Evolutionary conservation across 208 protist species (phyloP), one percentile per base, ranked within the genome.

Genomic region (Crithidia thermophila): DNA sequence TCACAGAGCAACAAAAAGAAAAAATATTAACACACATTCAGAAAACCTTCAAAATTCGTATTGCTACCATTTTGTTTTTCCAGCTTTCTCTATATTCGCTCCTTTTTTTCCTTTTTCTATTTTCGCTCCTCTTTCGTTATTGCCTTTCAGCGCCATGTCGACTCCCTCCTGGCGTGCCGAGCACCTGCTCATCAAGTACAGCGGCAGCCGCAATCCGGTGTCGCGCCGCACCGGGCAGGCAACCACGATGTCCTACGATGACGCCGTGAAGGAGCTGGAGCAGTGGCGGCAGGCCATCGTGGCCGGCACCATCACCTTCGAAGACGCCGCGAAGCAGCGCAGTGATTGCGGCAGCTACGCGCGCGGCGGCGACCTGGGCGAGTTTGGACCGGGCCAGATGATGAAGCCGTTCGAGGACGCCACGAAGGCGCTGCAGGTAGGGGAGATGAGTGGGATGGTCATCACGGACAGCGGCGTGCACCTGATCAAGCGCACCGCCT

Each of bases 401-500:
- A 96, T 97, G 91, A 94, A 94, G 72, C 82, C 94, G 1, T 98
- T 97, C 58, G 95, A 97, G 62, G 92, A 98, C 37, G 90, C 90
- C 40, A 79, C 88, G 6, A 88, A 91, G 52, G 68, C 71, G 25
- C 81, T 98, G 9, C 50, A 82, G 46, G 76, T 97, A 11, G 93
- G 93, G 3, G 77, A 96, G 64, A 79, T 98, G 13, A 97, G 91
- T 60, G 85, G 62, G 45, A 67, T 94, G 33, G 90, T 97, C 20
- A 66, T 87, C 36, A 96, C 90, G 4, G 95, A 97, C 75, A 96
- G 88, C 59, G 95, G 95, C 21, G 67, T 97, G 30, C 95, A 98
- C 69, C 73, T 98, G 51, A 97, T 98, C 68, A 94, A 95, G 69
- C 81, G 94, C 39, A 85, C 86, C 3, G 90, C 88, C 14, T 97